Conservation (phyloP, 1,284 basidiomycete genomes). For the Puccinia triticina region DNA sequence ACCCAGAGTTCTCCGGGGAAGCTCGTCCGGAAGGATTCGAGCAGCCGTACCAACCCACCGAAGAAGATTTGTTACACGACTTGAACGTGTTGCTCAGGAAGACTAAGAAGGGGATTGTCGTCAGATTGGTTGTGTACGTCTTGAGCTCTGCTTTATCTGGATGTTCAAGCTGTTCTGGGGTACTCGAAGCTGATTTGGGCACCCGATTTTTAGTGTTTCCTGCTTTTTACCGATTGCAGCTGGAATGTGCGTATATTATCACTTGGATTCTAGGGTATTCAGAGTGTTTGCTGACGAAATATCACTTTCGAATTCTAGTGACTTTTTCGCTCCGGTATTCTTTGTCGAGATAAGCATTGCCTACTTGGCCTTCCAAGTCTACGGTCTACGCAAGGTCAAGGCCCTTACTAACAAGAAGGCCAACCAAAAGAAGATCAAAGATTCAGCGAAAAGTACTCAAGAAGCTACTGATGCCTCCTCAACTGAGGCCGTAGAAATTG, state of each 20-base stretch:
- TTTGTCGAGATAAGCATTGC: constrained; percentile 44
- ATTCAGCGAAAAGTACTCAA: not conserved
- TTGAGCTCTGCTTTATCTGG: not conserved
- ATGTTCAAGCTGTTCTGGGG: not conserved
- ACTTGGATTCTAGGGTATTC: not conserved
- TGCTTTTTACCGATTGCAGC: constrained; percentile 40
- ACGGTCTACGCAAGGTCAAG: constrained; percentile 37
- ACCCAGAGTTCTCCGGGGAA: constrained; percentile 2
- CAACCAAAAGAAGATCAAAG: not conserved
- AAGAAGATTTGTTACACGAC: constrained; percentile 44
- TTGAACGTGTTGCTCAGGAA: constrained; percentile 36
- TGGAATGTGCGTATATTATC: constrained; percentile 34
- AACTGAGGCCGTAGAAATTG: not conserved
- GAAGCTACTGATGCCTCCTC: not conserved
- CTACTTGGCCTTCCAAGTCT: constrained; percentile 50
- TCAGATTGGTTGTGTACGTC: constrained; percentile 37
- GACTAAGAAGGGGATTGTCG: constrained; percentile 30
- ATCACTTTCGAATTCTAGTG: constrained; percentile 13
- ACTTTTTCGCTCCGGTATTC: constrained; percentile 51
- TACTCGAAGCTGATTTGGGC: not conserved
- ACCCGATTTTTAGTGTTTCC: not conserved
- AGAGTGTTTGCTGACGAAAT: not conserved
- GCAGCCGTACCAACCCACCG: constrained; percentile 43
- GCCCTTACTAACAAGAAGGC: constrained; percentile 11
- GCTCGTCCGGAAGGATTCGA: constrained; percentile 17